phyloP scores from a whole-genome alignment of 768 basidiomycete genomes.

The Trametes coccinea region DNA sequence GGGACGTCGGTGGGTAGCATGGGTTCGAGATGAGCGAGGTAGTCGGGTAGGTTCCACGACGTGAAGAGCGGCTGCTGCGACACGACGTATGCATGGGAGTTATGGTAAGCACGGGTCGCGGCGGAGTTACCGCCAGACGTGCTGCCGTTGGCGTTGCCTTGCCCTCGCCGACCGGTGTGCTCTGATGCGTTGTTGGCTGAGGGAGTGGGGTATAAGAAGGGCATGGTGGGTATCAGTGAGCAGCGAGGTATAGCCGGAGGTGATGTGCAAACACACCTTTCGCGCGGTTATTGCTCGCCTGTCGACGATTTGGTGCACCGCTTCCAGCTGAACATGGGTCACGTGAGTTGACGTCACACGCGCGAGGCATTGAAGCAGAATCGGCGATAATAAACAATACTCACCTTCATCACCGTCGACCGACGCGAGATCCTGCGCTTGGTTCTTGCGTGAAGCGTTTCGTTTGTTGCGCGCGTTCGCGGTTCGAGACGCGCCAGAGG shows the following conservation, averaged over 20 bases:
- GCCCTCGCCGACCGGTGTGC: constrained; percentile 50
- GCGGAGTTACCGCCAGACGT: constrained; percentile 31
- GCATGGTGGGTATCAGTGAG: constrained; percentile 22
- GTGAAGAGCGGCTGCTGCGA: constrained; percentile 79
- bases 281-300: constrained; percentile 41
- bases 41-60: constrained; percentile 92
- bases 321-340: constrained; percentile 34
- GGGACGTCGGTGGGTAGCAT: constrained; percentile 80
- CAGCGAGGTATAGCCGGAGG: constrained; percentile 23
- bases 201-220: constrained; percentile 12
- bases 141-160: constrained; percentile 38
- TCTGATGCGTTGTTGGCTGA: constrained; percentile 42
- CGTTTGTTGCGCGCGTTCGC: constrained; percentile 33
- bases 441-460: constrained; percentile 33
- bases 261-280: constrained; percentile 31
- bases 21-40: constrained; percentile 81
- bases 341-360: constrained; percentile 36
- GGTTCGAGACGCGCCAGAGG: constrained; percentile 25
- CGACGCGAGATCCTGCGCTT: constrained; percentile 31
- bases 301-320: constrained; percentile 36
- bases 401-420: constrained; percentile 69
- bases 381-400: background rate
- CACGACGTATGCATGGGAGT: constrained; percentile 77
- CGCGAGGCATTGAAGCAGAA: background rate
- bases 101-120: constrained; percentile 66